phyloP scores from a whole-genome alignment of 2,329 filamentous ascomycete species.

The Colletotrichum sublineola region DNA sequence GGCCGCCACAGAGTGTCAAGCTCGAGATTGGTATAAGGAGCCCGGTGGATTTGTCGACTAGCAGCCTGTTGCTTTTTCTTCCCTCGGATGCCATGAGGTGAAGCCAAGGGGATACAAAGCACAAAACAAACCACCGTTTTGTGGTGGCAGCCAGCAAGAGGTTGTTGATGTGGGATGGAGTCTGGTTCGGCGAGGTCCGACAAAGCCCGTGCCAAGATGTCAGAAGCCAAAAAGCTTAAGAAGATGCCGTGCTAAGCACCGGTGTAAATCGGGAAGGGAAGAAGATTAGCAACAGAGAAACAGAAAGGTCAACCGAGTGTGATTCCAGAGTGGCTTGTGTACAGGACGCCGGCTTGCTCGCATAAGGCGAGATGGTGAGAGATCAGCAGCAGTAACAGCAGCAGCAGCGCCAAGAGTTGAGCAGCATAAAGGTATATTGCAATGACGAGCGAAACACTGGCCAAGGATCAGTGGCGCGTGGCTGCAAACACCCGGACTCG shows the following conservation, averaged over 20 bases:
- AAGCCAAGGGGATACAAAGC: neutral
- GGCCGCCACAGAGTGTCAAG: neutral
- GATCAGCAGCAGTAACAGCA: neutral
- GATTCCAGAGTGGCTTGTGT: neutral
- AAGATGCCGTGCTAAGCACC: neutral
- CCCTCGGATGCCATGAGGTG: neutral
- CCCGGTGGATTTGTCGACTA: neutral
- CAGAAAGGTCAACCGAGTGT: neutral
- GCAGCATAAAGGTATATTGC: neutral
- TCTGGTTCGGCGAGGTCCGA: slow-evolving; percentile 16
- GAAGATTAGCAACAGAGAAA: neutral
- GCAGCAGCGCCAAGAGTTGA: neutral
- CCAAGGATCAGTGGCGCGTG: neutral
- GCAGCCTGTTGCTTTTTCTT: no score
- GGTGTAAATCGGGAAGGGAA: neutral
- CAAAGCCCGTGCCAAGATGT: slow-evolving; percentile 25
- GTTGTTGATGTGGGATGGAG: slow-evolving; percentile 1
- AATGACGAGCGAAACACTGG: neutral
- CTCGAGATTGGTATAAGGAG: neutral
- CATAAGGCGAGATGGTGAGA: neutral
- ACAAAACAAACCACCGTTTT: neutral
- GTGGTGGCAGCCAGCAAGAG: neutral
- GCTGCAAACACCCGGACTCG: slow-evolving; percentile 6
- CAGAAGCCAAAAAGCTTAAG: slow-evolving; percentile 33
- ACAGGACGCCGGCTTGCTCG: neutral